These are phyloP conservation scores for Tulasnella sp. DNA, from an alignment of 768 basidiomycete species.

Conservation along the genomic window DNA sequence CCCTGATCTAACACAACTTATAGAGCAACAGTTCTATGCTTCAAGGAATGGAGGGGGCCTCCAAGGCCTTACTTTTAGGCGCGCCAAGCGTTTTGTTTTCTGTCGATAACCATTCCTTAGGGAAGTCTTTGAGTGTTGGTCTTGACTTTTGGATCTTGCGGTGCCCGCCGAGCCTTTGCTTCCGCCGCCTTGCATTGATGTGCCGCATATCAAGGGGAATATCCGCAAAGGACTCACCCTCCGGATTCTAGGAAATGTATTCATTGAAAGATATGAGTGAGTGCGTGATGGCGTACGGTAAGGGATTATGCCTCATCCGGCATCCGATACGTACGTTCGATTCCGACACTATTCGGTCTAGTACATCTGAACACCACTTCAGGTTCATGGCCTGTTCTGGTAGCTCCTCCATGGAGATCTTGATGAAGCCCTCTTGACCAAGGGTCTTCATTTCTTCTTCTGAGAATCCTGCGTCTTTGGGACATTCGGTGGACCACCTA, in stretches of 20 bases:
- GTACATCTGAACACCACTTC: slow-evolving; percentile 83
- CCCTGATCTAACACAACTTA: too few species aligned
- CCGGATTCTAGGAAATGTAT: slow-evolving; percentile 31
- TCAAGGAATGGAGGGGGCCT: too few species aligned
- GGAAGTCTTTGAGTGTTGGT: slow-evolving; percentile 70
- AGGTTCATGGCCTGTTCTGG: slow-evolving; percentile 74
- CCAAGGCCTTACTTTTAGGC: too few species aligned
- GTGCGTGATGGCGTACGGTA: neutral
- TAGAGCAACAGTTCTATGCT: too few species aligned
- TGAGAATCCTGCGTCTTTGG: slow-evolving; percentile 51
- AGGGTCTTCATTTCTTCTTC: slow-evolving; percentile 18
- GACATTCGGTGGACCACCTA: slow-evolving; percentile 70
- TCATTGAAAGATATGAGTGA: slow-evolving; percentile 7
- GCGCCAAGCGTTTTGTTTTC: too few species aligned
- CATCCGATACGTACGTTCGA: slow-evolving; percentile 59
- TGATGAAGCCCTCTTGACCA: slow-evolving; percentile 62
- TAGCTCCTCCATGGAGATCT: slow-evolving; percentile 85
- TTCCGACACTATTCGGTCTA: slow-evolving; percentile 66
- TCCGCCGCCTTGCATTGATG: slow-evolving; percentile 55
- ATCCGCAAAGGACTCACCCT: slow-evolving; percentile 39
- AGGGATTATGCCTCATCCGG: too few species aligned
- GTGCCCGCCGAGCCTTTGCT: slow-evolving; percentile 65
- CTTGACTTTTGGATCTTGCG: slow-evolving; percentile 26
- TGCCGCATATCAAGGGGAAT: slow-evolving; percentile 79
- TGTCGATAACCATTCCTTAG: slow-evolving; percentile 63